These are phyloP conservation scores for Solidago caesia DNA, from an alignment of 129 eudicot species.

Conservation along the genomic window DNA sequence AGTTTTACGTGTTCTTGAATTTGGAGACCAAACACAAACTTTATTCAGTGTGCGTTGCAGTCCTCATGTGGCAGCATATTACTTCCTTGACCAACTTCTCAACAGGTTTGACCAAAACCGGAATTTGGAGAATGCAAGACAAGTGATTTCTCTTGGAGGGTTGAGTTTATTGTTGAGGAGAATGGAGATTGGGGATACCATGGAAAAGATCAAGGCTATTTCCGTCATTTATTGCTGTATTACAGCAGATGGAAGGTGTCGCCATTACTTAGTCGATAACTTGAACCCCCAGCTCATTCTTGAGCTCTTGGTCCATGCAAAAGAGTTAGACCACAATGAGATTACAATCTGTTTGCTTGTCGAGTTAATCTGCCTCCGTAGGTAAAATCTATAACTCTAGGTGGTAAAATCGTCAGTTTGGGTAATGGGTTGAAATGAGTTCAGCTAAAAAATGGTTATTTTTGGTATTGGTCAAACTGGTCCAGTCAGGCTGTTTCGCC, in stretches of 20 bases:
- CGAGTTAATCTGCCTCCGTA: conserved; percentile 64
- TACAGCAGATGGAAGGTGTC: conserved; percentile 67
- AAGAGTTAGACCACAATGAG: conserved; percentile 28
- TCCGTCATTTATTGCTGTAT: conserved; percentile 47
- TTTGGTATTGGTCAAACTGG: background rate
- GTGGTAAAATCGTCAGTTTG: background rate
- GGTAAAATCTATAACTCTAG: conserved; percentile 38
- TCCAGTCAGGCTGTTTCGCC: background rate
- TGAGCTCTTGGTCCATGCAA: conserved; percentile 40
- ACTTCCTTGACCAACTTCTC: conserved; percentile 62
- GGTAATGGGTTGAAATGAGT: conserved; percentile 12
- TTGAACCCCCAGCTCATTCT: conserved; percentile 51
- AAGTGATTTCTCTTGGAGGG: conserved; percentile 64
- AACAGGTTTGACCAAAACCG: conserved; percentile 62
- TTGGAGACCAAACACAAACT: conserved; percentile 67
- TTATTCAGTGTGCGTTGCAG: conserved; percentile 55
- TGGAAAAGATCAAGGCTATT: conserved; percentile 54
- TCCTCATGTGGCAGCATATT: conserved; percentile 73
- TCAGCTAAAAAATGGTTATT: background rate
- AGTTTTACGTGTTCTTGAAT: conserved; percentile 69
- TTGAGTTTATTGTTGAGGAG: conserved; percentile 60
- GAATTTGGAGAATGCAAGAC: conserved; percentile 55
- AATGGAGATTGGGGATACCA: conserved; percentile 47
- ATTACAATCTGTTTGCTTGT: conserved; percentile 44
- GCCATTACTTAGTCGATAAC: conserved; percentile 59